Evolutionary conservation across 768 basidiomycete genomes (phyloP).

Genomic region (Obba rivulosa): DNA sequence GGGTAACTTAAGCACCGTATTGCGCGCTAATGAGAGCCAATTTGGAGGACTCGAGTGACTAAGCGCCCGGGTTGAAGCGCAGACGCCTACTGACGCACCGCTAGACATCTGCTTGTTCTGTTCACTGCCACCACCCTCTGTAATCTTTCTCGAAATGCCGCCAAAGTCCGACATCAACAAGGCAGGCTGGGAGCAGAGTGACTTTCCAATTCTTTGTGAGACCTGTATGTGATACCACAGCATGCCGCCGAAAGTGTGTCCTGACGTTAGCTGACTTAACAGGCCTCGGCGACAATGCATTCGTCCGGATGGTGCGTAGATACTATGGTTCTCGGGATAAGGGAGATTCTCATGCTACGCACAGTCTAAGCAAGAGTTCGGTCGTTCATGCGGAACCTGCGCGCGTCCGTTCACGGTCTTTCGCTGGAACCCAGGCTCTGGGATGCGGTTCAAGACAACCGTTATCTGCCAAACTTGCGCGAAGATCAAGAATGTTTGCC

Average conservation of each 20-base stretch:
- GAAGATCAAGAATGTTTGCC: constrained; percentile 94
- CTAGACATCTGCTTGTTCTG: too few species aligned
- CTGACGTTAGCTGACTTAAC: background rate
- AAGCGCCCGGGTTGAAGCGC: too few species aligned
- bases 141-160: constrained; percentile 31
- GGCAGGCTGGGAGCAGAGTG: constrained; percentile 90
- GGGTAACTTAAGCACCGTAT: too few species aligned
- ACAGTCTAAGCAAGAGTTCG: constrained; percentile 96
- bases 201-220: constrained; percentile 92
- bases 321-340: background rate
- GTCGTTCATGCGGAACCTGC: constrained; percentile 94
- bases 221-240: constrained; percentile 54
- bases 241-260: constrained; percentile 1
- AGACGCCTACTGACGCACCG: too few species aligned
- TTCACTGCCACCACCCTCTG: background rate
- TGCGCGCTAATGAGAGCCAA: too few species aligned
- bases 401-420: constrained; percentile 96
- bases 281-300: constrained; percentile 89
- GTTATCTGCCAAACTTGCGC: constrained; percentile 97
- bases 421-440: constrained; percentile 95
- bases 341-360: background rate
- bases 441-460: constrained; percentile 93
- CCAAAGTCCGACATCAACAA: constrained; percentile 92
- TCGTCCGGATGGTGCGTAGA: constrained; percentile 89
- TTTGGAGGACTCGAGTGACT: too few species aligned